These are phyloP conservation scores for Cordyceps cicadae DNA, from an alignment of 2,329 filamentous ascomycete species.

Conservation along the genomic window DNA sequence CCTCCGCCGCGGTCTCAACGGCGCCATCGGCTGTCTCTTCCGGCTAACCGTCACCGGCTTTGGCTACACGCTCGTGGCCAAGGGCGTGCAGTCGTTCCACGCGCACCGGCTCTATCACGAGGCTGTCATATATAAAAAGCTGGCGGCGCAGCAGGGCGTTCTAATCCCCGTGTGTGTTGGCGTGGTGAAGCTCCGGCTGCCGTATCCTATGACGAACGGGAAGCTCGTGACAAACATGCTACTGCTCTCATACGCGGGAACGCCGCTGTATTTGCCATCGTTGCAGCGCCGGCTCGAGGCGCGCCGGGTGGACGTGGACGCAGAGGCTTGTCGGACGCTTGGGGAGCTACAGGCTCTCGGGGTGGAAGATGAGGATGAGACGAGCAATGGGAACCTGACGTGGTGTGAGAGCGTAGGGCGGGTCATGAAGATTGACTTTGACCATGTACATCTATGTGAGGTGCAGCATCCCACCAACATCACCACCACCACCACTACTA, in stretches of 20 bases:
- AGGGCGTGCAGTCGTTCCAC: neutral
- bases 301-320: neutral
- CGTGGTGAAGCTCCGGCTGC: neutral
- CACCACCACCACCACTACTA: neutral
- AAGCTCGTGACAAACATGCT: neutral
- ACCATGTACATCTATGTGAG: neutral
- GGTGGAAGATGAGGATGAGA: neutral
- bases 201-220: neutral
- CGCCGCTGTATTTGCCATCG: neutral
- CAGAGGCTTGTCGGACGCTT: neutral
- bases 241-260: neutral
- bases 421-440: neutral
- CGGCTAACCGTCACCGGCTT: neutral
- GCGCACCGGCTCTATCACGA: neutral
- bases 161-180: neutral
- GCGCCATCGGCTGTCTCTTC: neutral
- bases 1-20: neutral
- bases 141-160: neutral
- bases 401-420: neutral
- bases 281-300: neutral
- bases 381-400: neutral
- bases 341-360: neutral
- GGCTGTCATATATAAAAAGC: neutral
- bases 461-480: neutral
- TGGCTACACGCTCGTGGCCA: neutral